A percentile compares a stretch with the other conserved stretches of the same genome.
Conservation (phyloP, 306 rosid species). For the Malus fusca region DNA sequence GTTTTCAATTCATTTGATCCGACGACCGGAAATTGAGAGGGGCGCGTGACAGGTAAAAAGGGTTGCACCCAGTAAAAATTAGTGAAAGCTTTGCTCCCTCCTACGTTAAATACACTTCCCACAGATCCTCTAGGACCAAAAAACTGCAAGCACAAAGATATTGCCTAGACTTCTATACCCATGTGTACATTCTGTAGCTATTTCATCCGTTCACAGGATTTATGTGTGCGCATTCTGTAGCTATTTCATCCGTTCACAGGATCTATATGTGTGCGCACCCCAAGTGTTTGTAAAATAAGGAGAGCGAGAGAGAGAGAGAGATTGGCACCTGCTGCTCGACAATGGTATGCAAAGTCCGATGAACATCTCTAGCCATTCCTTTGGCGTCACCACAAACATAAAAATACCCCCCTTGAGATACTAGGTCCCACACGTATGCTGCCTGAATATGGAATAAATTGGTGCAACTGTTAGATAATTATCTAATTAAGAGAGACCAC, state of each 20-base stretch:
- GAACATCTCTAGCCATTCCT: constrained; percentile 95
- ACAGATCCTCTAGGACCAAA: neutral
- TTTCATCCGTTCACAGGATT: neutral
- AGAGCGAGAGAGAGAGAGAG: neutral
- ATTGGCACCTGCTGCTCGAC: constrained; percentile 61
- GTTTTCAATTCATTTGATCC: no score
- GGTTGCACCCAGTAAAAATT: neutral
- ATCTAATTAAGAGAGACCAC: neutral
- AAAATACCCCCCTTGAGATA: constrained; percentile 72
- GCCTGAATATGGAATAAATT: constrained; percentile 45
- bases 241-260: neutral
- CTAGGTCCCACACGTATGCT: constrained; percentile 52
- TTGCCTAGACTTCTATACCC: neutral
- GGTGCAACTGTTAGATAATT: constrained; percentile 5
- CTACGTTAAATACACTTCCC: neutral
- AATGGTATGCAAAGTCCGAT: constrained; percentile 67
- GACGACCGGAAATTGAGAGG: no score
- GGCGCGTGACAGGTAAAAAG: no score
- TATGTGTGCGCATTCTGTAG: neutral
- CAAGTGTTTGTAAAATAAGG: neutral
- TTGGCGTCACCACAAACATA: constrained; percentile 97
- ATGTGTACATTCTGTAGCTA: neutral
- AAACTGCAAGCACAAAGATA: neutral
- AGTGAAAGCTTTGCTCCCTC: neutral
- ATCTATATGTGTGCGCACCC: fast-evolving